Percentiles rank a stretch among this genome's conserved stretches.
phyloP scores from a whole-genome alignment of 257 asterid genomes.

The Jasminum sambac region DNA sequence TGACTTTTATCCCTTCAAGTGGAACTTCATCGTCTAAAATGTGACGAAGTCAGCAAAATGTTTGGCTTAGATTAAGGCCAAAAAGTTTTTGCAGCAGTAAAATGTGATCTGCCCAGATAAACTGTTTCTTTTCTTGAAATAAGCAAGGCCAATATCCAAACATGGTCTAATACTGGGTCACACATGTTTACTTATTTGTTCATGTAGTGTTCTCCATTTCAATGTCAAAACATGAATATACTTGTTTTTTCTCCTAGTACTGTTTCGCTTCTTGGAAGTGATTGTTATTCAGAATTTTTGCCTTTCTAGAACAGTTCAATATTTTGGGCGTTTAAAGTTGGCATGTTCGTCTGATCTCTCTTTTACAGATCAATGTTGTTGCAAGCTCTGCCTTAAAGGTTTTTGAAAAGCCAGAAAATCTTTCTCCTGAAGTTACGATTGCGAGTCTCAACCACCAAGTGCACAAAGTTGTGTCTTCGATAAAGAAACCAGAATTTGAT shows the following conservation, averaged over 20 bases:
- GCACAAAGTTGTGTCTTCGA: conserved; percentile 38
- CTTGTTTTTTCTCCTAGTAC: neutral
- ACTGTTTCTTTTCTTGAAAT: too few species aligned
- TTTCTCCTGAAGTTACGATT: conserved; percentile 46
- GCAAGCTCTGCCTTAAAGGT: conserved; percentile 47
- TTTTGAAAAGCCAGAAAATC: conserved; percentile 44
- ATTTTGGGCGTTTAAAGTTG: neutral
- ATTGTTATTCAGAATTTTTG: neutral
- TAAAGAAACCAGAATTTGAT: conserved; percentile 35
- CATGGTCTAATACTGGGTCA: neutral
- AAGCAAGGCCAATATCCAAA: too few species aligned
- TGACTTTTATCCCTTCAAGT: neutral
- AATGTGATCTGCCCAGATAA: too few species aligned
- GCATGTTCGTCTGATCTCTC: conserved; percentile 13
- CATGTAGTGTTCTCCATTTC: neutral
- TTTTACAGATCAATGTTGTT: conserved; percentile 35
- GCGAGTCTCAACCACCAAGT: conserved; percentile 37
- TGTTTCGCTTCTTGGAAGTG: neutral
- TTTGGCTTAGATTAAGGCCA: too few species aligned
- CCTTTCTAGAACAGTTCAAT: neutral
- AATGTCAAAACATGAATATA: neutral
- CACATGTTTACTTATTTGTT: neutral
- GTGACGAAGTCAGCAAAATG: neutral
- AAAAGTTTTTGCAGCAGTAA: too few species aligned
- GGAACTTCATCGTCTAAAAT: neutral